phyloP scores from a whole-genome alignment of 2,329 filamentous ascomycete species.

The Lasiodiplodia sp. region DNA sequence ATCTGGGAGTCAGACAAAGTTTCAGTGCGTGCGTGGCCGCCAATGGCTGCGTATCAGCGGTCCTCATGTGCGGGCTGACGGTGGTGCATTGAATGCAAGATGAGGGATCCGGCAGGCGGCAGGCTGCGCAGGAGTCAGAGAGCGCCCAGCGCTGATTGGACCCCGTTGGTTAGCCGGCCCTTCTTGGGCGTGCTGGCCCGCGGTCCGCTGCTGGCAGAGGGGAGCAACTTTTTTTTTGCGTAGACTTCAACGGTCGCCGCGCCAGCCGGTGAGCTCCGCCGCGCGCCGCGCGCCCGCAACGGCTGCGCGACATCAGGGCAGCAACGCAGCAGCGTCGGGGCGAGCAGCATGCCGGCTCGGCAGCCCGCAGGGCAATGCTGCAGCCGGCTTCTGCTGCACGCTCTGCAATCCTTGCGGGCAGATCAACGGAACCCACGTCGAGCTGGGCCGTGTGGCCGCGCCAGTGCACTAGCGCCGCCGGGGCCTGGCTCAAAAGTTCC shows the following conservation, averaged over 20 bases:
- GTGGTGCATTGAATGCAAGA: constrained; percentile 23
- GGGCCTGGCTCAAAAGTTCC: constrained; percentile 34
- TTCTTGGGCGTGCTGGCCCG: constrained; percentile 17
- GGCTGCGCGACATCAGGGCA: constrained; percentile 1
- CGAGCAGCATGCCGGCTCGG: not conserved
- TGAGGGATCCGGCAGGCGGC: constrained; percentile 9
- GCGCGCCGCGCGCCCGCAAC: not conserved
- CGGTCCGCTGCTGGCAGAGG: constrained; percentile 1
- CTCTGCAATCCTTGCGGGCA: constrained; percentile 19
- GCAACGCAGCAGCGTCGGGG: constrained; percentile 6
- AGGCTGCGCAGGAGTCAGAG: constrained; percentile 22
- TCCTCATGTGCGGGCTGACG: constrained; percentile 15
- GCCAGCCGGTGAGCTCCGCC: constrained; percentile 8
- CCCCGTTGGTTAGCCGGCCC: not conserved
- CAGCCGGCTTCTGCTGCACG: constrained; percentile 6
- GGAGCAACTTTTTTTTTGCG: not conserved
- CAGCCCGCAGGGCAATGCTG: not conserved
- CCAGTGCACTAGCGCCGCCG: constrained; percentile 19
- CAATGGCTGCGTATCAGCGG: constrained; percentile 21
- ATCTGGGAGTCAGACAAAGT: constrained; percentile 24
- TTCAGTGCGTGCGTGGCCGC: constrained; percentile 18
- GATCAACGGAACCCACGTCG: constrained; percentile 19
- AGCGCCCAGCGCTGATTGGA: constrained; percentile 16
- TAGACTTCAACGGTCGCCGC: constrained; percentile 3
- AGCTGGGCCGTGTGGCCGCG: constrained; percentile 15